phyloP scores from a whole-genome alignment of 768 basidiomycete species.

The Rubroboletus satanas region DNA sequence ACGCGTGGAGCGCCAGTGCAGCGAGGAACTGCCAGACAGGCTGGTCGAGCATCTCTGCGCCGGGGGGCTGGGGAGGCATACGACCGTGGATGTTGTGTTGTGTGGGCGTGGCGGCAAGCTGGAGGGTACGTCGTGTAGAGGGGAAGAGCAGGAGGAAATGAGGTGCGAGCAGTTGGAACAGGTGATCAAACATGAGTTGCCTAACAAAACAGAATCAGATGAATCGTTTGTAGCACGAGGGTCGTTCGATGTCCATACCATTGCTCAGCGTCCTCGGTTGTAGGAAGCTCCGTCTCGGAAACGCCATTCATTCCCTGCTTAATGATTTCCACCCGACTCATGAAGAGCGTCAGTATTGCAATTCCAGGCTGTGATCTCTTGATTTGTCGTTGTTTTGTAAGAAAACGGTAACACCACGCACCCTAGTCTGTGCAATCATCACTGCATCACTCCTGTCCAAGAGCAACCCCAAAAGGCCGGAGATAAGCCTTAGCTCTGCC shows the following conservation, averaged over 20 bases:
- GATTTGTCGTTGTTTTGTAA: not conserved
- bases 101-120: constrained; percentile 36
- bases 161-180: constrained; percentile 76
- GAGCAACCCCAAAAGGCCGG: constrained; percentile 80
- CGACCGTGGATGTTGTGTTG: constrained; percentile 44
- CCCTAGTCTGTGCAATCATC: constrained; percentile 73
- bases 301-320: constrained; percentile 61
- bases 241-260: constrained; percentile 47
- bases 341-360: constrained; percentile 83
- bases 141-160: constrained; percentile 84
- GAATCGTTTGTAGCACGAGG: not conserved
- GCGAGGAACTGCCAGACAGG: constrained; percentile 96
- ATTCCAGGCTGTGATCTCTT: constrained; percentile 71
- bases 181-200: constrained; percentile 83
- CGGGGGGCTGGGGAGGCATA: constrained; percentile 56
- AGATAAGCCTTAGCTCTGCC: constrained; percentile 76
- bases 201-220: constrained; percentile 38
- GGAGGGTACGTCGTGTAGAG: constrained; percentile 65
- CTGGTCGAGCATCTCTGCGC: constrained; percentile 69
- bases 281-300: constrained; percentile 56
- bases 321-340: constrained; percentile 90
- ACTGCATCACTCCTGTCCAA: constrained; percentile 75
- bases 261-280: constrained; percentile 74
- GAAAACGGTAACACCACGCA: constrained; percentile 35
- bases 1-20: constrained; percentile 80